Evolutionary conservation across 306 rosid genomes (phyloP).

Genomic region (Vigna unguiculata): DNA sequence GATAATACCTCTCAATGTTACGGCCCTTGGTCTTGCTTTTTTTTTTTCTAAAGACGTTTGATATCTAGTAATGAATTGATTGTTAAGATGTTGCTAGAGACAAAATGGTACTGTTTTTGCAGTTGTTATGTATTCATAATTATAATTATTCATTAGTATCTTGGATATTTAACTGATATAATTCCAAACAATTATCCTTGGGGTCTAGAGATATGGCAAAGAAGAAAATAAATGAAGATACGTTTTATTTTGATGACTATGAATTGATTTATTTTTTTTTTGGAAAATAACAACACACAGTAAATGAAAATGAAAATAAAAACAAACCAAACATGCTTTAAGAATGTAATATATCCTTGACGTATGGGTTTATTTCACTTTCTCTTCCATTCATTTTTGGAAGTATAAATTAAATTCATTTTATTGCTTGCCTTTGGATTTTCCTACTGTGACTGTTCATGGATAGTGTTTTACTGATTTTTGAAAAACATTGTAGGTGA

Average conservation of each 20-base stretch:
- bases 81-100: constrained; percentile 12
- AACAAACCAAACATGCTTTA: constrained; percentile 20
- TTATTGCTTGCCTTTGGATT: constrained; percentile 4
- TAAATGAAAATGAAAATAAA: neutral
- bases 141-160: constrained; percentile 2
- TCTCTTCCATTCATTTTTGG: neutral
- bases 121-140: neutral
- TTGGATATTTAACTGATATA: neutral
- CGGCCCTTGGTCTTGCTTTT: constrained; percentile 24
- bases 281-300: neutral
- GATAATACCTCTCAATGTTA: neutral
- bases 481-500: constrained; percentile 72
- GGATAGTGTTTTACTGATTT: constrained; percentile 36
- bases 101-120: constrained; percentile 17
- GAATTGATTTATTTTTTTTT: constrained; percentile 9
- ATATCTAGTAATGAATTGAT: constrained; percentile 22
- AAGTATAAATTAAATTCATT: constrained; percentile 13
- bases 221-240: constrained; percentile 26
- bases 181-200: constrained; percentile 1
- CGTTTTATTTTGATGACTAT: constrained; percentile 18
- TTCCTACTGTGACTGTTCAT: constrained; percentile 34
- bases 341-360: neutral
- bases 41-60: neutral
- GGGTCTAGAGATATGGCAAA: constrained; percentile 3
- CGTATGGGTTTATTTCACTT: neutral